A percentile compares a stretch with the other conserved stretches of the same genome.
These are phyloP conservation scores for Yamadazyma laniorum DNA, from an alignment of 805 yeast species.

Conservation along the genomic window DNA sequence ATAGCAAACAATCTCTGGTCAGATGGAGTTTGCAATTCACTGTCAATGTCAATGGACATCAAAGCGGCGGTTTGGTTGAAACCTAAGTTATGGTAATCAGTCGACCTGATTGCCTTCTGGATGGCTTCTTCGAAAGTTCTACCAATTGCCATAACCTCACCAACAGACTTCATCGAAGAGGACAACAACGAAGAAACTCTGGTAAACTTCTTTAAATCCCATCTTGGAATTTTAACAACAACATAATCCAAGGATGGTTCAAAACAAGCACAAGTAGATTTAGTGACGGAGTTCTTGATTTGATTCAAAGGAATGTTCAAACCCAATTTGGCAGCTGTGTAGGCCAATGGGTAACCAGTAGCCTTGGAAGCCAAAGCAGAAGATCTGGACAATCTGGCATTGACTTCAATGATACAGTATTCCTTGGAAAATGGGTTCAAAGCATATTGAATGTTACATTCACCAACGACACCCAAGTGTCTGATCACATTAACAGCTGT, in stretches of 20 bases:
- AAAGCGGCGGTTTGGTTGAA: constrained; percentile 82
- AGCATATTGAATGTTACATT: constrained; percentile 97
- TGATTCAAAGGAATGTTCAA: constrained; percentile 88
- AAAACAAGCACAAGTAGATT: constrained; percentile 92
- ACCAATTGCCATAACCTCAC: constrained; percentile 99
- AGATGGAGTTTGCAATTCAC: constrained; percentile 94
- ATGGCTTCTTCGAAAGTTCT: constrained; percentile 96
- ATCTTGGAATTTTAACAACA: constrained; percentile 96
- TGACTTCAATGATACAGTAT: constrained; percentile 95
- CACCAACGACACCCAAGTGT: constrained; percentile 98
- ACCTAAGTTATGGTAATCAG: constrained; percentile 94
- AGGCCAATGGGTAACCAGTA: constrained; percentile 97
- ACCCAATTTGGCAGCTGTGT: constrained; percentile 97
- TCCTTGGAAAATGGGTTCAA: constrained; percentile 90
- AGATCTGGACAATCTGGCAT: constrained; percentile 94
- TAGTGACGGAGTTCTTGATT: constrained; percentile 91
- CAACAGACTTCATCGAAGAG: constrained; percentile 97
- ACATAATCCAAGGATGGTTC: constrained; percentile 96
- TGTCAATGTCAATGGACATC: constrained; percentile 88
- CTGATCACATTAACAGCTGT: constrained; percentile 97
- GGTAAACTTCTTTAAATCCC: constrained; percentile 96
- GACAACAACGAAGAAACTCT: constrained; percentile 85
- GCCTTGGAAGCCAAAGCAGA: constrained; percentile 98
- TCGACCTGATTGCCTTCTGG: constrained; percentile 95
- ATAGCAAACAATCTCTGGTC: constrained; percentile 95